phyloP scores from a whole-genome alignment of 2,329 filamentous ascomycete genomes.

The Cryoendolithus antarcticus region DNA sequence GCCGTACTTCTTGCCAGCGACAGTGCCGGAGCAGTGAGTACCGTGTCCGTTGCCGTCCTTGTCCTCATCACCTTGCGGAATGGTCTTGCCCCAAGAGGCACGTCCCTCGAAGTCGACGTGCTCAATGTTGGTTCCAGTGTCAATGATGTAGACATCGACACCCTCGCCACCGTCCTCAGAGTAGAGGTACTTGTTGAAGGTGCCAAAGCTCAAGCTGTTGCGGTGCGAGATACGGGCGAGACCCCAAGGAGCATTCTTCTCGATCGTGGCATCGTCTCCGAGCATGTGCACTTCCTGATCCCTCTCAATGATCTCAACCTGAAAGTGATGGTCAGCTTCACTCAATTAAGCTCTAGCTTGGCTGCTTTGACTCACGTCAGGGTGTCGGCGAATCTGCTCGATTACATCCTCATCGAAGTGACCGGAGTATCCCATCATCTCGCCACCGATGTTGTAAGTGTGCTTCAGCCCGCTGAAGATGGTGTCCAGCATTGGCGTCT shows the following conservation, averaged over 20 bases:
- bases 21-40: slow-evolving; percentile 96
- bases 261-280: slow-evolving; percentile 43
- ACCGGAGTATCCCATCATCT: slow-evolving; percentile 82
- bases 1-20: slow-evolving; percentile 97
- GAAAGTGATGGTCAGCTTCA: slow-evolving; percentile 8
- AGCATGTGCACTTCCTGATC: slow-evolving; percentile 87
- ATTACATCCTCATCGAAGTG: slow-evolving; percentile 91
- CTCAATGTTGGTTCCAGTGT: slow-evolving; percentile 86
- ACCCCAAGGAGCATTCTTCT: slow-evolving; percentile 98
- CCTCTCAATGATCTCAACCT: slow-evolving; percentile 95
- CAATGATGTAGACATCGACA: slow-evolving; percentile 96
- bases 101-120: slow-evolving; percentile 97
- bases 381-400: slow-evolving; percentile 85
- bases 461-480: slow-evolving; percentile 83
- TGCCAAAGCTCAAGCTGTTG: slow-evolving; percentile 71
- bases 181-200: slow-evolving; percentile 98
- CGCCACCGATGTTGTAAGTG: slow-evolving; percentile 81
- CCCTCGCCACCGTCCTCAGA: slow-evolving; percentile 82
- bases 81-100: slow-evolving; percentile 93
- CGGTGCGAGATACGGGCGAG: slow-evolving; percentile 96
- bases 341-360: too few relatives aligned
- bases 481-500: slow-evolving; percentile 54
- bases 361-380: slow-evolving; percentile 65
- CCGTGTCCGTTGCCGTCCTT: slow-evolving; percentile 95
- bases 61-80: slow-evolving; percentile 73